Evolutionary conservation across 352 stramenopile genomes (phyloP).

Genomic region (Globisporangium acanthophoron): DNA sequence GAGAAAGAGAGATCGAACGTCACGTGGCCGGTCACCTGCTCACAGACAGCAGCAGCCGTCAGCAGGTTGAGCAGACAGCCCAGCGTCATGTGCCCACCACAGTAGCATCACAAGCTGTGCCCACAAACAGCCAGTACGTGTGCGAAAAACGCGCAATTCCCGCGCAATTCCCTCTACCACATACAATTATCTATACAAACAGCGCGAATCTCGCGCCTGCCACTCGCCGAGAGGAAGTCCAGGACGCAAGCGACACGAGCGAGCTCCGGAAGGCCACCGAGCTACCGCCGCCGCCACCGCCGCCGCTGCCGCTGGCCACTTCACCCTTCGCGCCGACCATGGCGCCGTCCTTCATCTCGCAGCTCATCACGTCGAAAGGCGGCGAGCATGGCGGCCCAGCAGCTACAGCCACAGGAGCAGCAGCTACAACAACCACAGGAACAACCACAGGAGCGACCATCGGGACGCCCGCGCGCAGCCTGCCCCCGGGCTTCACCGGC

Average conservation of each 20-base stretch:
- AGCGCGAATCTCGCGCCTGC: too few species aligned
- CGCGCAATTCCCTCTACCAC: background rate
- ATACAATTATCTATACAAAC: background rate
- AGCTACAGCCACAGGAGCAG: background rate
- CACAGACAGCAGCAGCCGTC: too few species aligned
- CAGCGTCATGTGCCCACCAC: too few species aligned
- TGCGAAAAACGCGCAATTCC: background rate
- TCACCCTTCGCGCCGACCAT: background rate
- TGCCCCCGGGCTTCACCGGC: constrained; percentile 7
- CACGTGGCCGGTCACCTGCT: too few species aligned
- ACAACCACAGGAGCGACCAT: background rate
- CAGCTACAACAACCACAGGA: constrained; percentile 1
- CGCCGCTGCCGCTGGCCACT: background rate
- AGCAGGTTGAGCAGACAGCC: too few species aligned
- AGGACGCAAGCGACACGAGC: background rate
- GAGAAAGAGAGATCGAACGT: too few species aligned
- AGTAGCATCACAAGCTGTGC: too few species aligned
- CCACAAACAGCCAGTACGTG: background rate
- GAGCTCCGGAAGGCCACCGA: too few species aligned
- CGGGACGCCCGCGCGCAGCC: background rate
- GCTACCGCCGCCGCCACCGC: too few species aligned
- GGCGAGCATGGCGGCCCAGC: background rate
- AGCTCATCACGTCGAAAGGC: constrained; percentile 17
- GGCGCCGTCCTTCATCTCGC: constrained; percentile 17
- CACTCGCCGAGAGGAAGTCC: background rate